A percentile compares a stretch with the other conserved stretches of the same genome.
Conservation (phyloP, 2,329 filamentous ascomycete species). For the Cladophialophora exuberans region DNA sequence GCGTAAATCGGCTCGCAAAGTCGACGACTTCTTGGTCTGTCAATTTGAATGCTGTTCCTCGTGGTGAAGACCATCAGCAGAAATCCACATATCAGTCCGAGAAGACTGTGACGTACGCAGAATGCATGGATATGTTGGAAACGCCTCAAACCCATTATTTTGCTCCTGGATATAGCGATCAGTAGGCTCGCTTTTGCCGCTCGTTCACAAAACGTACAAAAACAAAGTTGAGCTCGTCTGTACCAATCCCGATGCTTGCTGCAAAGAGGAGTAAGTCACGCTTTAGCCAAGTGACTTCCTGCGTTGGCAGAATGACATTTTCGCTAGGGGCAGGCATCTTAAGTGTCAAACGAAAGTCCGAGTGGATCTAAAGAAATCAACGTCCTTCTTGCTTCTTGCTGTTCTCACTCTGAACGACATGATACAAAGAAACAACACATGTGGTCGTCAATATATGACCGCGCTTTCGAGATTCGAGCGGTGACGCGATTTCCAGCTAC, state of each 20-base stretch:
- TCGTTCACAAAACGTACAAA: conserved; percentile 35
- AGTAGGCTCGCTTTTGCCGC: neutral
- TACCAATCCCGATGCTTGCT: conserved; percentile 44
- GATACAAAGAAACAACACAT: too few relatives aligned
- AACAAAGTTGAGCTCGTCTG: conserved; percentile 48
- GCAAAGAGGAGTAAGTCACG: conserved; percentile 49
- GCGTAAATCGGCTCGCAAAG: conserved; percentile 42
- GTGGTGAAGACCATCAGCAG: neutral
- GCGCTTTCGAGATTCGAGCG: neutral
- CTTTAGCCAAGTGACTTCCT: conserved; percentile 6
- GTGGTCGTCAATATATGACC: neutral
- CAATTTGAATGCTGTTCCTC: conserved; percentile 45
- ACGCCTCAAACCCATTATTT: conserved; percentile 48
- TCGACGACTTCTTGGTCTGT: conserved; percentile 51
- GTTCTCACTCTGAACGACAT: neutral
- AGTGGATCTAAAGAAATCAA: neutral
- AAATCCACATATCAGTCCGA: neutral
- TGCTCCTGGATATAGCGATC: conserved; percentile 38
- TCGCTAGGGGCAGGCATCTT: neutral
- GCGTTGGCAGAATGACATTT: neutral
- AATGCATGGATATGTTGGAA: conserved; percentile 52
- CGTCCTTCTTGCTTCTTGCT: neutral
- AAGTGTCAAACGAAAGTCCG: too few relatives aligned
- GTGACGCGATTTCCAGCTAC: neutral
- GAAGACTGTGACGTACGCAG: conserved; percentile 17